Evolutionary conservation across 1,284 basidiomycete genomes (phyloP).

Genomic region (Schizopora paradoxa): DNA sequence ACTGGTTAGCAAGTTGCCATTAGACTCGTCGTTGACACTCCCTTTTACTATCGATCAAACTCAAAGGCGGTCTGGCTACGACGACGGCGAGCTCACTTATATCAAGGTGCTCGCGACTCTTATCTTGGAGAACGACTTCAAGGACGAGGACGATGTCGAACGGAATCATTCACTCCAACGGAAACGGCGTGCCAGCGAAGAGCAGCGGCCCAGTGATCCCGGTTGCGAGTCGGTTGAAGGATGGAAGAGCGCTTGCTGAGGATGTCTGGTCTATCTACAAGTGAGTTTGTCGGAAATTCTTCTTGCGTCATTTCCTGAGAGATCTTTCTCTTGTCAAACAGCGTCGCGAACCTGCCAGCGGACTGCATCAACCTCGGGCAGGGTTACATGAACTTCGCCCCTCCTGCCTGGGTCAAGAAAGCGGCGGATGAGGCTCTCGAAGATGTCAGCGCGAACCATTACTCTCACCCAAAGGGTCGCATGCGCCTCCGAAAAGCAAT

Average conservation of each 20-base stretch:
- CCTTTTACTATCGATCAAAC: no score
- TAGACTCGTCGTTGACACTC: no score
- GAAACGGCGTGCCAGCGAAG: conserved; percentile 8
- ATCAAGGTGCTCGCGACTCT: no score
- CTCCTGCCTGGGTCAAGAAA: conserved; percentile 78
- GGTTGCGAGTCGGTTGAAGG: conserved; percentile 61
- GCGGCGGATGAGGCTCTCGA: conserved; percentile 72
- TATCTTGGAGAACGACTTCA: conserved; percentile 3
- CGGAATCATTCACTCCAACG: conserved; percentile 8
- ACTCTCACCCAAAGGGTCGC: conserved; percentile 87
- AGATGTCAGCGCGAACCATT: conserved; percentile 73
- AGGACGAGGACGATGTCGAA: conserved; percentile 13
- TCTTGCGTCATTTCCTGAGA: conserved; percentile 17
- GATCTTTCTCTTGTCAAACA: conserved; percentile 28
- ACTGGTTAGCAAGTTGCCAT: no score
- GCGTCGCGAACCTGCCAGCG: conserved; percentile 77
- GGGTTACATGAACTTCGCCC: conserved; percentile 91
- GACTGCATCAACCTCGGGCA: conserved; percentile 92
- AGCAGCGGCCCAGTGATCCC: conserved; percentile 39
- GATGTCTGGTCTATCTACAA: conserved; percentile 95
- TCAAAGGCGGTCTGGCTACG: neutral
- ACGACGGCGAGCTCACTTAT: conserved; percentile 1
- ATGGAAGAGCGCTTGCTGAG: conserved; percentile 70
- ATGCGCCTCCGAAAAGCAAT: conserved; percentile 83
- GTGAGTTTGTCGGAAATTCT: conserved; percentile 39